Evolutionary conservation across 768 basidiomycete genomes (phyloP).

Genomic region (Rhodosporidiobolus odoratus): DNA sequence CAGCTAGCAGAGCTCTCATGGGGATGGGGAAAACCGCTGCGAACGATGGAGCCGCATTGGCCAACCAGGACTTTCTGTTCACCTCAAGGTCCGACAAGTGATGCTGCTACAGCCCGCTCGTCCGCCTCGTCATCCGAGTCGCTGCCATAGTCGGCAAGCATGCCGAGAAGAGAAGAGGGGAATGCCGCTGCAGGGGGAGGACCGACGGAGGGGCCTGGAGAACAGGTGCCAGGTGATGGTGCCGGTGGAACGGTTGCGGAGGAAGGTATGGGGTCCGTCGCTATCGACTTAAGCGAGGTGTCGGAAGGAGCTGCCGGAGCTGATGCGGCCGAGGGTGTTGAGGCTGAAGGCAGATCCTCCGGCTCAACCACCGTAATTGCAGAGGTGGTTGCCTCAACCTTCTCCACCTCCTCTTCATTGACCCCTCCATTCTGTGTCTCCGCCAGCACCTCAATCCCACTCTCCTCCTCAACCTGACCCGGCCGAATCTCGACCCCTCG

Average conservation of each 20-base stretch:
- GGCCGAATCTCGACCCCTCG: constrained; percentile 27
- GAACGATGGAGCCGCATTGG: neutral
- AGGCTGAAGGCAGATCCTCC: no score
- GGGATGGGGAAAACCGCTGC: neutral
- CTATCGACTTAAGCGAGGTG: no score
- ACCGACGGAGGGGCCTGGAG: no score
- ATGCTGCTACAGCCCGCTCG: neutral
- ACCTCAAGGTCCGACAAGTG: neutral
- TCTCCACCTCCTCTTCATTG: neutral
- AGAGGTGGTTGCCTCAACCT: neutral
- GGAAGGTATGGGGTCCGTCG: no score
- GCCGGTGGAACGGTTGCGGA: no score
- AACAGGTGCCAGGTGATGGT: no score
- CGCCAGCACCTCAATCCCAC: constrained; percentile 32
- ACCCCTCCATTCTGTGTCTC: neutral
- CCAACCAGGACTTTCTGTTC: neutral
- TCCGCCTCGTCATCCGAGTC: constrained; percentile 19
- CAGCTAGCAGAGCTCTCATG: no score
- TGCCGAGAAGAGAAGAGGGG: no score
- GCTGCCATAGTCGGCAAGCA: constrained; percentile 14
- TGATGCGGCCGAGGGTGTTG: neutral
- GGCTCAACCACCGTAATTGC: neutral
- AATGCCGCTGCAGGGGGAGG: no score
- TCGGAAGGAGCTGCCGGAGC: neutral
- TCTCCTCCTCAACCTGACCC: constrained; percentile 36